Evolutionary conservation across 1,284 basidiomycete genomes (phyloP), one percentile per base, ranked within the genome.

Genomic region (Ceratobasidium theobromae): DNA sequence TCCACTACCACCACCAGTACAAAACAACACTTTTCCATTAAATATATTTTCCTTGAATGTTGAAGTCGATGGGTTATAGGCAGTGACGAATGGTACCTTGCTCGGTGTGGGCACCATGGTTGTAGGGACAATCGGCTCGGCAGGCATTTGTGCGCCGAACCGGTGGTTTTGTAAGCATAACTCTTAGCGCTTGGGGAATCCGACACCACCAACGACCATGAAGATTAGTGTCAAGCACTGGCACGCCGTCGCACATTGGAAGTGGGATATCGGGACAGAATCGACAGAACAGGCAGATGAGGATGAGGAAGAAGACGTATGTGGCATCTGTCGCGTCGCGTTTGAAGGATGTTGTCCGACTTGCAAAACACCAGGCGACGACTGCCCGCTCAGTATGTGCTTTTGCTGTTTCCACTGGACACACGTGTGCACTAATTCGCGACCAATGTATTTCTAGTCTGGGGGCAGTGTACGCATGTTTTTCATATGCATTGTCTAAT

Each of bases 401-500:
- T 9, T 43, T 6, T n/a, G 27, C 53, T 27, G 49, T 40, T 32
- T 52, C n/a, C 8, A 65, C 18, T 49, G 9, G 12, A n/a, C 18
- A 14, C 27, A 40, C n/a, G 23, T 32, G 35, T 49, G 49, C 3
- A 58, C 27, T 6, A 28, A 21, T 48, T 23, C 27, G 9, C 45
- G 21, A 14, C 45, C 4, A 18, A 4, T 43, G n/a, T 65, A 18
- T 16, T 18, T 53, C 52, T 70, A 95, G 95, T 97, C 66, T 97
- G 93, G 92, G 95, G 95, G 27, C 88, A 95, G 77, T 98, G 95
- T 74, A 92, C 87, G 4, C 95, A 97, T 75, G 87, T 96, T 65
- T 95, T 94, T 74, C 93, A 95, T 75, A 93, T 95, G 91, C 93
- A 95, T 76, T 97, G 95, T 77, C 78, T 98, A 12, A 81, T 95